Evolutionary conservation across 345 rosid genomes (phyloP).

Genomic region (Firmiana major): DNA sequence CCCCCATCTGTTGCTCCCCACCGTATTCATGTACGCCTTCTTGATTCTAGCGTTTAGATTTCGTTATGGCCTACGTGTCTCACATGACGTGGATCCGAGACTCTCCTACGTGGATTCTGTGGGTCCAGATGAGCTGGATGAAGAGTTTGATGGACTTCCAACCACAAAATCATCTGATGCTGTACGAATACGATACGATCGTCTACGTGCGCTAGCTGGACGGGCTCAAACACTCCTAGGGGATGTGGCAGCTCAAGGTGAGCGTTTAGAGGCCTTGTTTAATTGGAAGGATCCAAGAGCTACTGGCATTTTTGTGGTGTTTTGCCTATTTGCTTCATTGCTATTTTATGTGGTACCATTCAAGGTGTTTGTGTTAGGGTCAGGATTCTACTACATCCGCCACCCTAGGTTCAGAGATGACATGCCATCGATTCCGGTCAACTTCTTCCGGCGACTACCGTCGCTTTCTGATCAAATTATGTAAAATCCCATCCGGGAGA

Average conservation of each 20-base stretch:
- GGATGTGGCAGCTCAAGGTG: slow-evolving; percentile 86
- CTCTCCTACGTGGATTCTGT: slow-evolving; percentile 64
- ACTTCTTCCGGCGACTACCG: slow-evolving; percentile 83
- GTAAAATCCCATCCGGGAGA: slow-evolving; percentile 9
- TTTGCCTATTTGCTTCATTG: slow-evolving; percentile 63
- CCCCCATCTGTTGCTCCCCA: slow-evolving; percentile 77
- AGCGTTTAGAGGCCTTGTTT: slow-evolving; percentile 68
- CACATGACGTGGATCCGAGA: slow-evolving; percentile 53
- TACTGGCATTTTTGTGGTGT: slow-evolving; percentile 65
- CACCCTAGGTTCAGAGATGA: slow-evolving; percentile 88
- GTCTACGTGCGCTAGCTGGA: slow-evolving; percentile 78
- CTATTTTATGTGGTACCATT: slow-evolving; percentile 71
- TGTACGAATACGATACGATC: slow-evolving; percentile 65
- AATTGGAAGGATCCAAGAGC: slow-evolving; percentile 92
- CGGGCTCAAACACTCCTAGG: slow-evolving; percentile 76
- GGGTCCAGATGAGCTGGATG: slow-evolving; percentile 73
- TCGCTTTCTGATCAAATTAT: slow-evolving; percentile 78
- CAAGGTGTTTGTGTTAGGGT: slow-evolving; percentile 52
- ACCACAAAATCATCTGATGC: slow-evolving; percentile 49
- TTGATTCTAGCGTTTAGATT: slow-evolving; percentile 48
- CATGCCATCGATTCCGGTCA: slow-evolving; percentile 72
- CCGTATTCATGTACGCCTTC: slow-evolving; percentile 83
- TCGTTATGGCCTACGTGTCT: slow-evolving; percentile 49
- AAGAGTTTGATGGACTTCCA: slow-evolving; percentile 81
- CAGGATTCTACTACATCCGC: slow-evolving; percentile 66